Evolutionary conservation across 2,329 filamentous ascomycete genomes (phyloP).

Genomic region (Huntiella bhutanensis): DNA sequence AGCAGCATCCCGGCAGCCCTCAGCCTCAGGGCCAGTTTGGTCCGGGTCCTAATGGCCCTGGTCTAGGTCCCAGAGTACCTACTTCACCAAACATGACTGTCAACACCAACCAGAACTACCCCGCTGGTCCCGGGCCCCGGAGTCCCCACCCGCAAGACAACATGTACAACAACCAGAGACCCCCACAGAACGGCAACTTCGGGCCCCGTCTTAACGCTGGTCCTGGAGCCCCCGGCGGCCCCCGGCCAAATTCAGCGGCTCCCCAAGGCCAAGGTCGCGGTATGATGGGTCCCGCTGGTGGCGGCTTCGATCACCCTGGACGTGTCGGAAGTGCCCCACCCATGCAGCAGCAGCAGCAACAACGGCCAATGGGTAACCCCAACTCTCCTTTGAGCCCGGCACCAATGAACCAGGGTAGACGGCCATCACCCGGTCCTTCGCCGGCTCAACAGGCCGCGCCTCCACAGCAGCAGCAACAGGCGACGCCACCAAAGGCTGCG

Average conservation of each 20-base stretch:
- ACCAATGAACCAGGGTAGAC: conserved; percentile 14
- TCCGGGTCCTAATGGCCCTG: conserved; percentile 15
- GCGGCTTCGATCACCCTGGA: conserved; percentile 7
- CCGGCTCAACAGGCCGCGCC: conserved; percentile 14
- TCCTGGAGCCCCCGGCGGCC: conserved; percentile 10
- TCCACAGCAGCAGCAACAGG: conserved; percentile 15
- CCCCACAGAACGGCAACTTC: conserved; percentile 17
- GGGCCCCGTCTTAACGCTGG: conserved; percentile 21
- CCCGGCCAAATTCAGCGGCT: conserved; percentile 16
- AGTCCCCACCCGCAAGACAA: conserved; percentile 14
- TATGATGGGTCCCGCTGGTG: conserved; percentile 14
- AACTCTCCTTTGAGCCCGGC: background rate
- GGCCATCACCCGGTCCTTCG: background rate
- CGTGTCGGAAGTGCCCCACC: conserved; percentile 23
- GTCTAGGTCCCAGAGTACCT: conserved; percentile 5
- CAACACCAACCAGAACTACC: conserved; percentile 10
- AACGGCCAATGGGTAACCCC: conserved; percentile 7
- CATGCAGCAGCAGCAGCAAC: conserved; percentile 12
- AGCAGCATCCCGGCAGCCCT: conserved; percentile 7
- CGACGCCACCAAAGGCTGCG: conserved; percentile 20
- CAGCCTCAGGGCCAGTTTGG: conserved; percentile 10
- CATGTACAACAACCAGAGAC: conserved; percentile 1
- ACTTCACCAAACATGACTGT: conserved; percentile 2
- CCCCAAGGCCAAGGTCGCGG: conserved; percentile 16
- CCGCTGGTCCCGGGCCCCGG: conserved; percentile 12